Conservation (phyloP, 371 early-diverging fungal genomes). For the Lichtheimia corymbifera region DNA sequence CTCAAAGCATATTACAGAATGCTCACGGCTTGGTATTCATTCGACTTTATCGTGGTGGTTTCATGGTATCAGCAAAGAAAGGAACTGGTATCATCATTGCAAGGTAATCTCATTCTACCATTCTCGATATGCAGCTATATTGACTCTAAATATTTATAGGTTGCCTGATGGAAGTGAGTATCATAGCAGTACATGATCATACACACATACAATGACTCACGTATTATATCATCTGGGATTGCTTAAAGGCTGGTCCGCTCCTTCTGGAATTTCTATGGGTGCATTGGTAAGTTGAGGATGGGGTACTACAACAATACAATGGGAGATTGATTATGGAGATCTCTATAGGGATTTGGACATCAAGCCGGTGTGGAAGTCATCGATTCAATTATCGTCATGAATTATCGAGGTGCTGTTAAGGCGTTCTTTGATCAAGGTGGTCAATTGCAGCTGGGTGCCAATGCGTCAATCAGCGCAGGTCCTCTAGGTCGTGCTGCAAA, state of each 20-base stretch:
- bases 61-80: slow-evolving; percentile 32
- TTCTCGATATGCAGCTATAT: neutral
- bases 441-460: slow-evolving; percentile 40
- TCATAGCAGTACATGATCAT: neutral
- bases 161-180: slow-evolving; percentile 44
- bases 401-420: slow-evolving; percentile 42
- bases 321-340: neutral
- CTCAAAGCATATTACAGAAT: slow-evolving; percentile 26
- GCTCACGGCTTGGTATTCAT: slow-evolving; percentile 45
- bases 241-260: slow-evolving; percentile 41
- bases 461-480: slow-evolving; percentile 36
- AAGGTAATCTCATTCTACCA: slow-evolving; percentile 22
- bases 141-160: slow-evolving; percentile 6
- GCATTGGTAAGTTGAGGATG: slow-evolving; percentile 30
- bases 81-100: slow-evolving; percentile 47
- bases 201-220: neutral
- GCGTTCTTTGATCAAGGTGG: slow-evolving; percentile 46
- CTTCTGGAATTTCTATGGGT: slow-evolving; percentile 42
- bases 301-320: neutral
- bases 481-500: slow-evolving; percentile 38
- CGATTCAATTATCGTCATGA: slow-evolving; percentile 44
- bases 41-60: slow-evolving; percentile 32
- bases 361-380: slow-evolving; percentile 38
- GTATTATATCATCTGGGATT: neutral
- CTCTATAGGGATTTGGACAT: slow-evolving; percentile 35